phyloP scores from a whole-genome alignment of 768 basidiomycete genomes.

The Lactarius quietus region DNA sequence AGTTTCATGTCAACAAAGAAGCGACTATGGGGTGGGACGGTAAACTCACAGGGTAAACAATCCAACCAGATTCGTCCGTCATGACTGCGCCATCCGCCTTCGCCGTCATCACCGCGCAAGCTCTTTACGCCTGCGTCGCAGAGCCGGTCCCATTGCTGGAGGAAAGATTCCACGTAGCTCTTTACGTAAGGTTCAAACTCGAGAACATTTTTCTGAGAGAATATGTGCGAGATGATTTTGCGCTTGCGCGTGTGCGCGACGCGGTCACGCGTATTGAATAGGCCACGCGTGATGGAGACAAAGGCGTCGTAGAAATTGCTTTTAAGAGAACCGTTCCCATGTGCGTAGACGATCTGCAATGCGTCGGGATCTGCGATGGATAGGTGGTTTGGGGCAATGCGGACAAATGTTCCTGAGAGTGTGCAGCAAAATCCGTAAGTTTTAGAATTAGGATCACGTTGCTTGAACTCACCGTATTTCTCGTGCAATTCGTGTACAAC shows the following conservation, averaged over 20 bases:
- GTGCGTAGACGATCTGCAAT: constrained; percentile 41
- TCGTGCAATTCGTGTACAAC: constrained; percentile 40
- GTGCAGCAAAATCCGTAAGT: not conserved
- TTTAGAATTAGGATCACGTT: not conserved
- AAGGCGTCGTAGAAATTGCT: constrained; percentile 44
- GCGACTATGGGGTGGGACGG: not conserved
- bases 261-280: constrained; percentile 75
- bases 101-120: constrained; percentile 49
- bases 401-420: constrained; percentile 37
- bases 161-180: constrained; percentile 51
- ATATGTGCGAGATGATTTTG: constrained; percentile 86
- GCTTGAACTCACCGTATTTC: constrained; percentile 37
- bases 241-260: constrained; percentile 78
- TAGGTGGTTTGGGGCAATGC: constrained; percentile 45
- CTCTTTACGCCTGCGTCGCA: constrained; percentile 50
- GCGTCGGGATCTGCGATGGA: constrained; percentile 46
- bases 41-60: constrained; percentile 59
- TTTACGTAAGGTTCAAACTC: constrained; percentile 83
- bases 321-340: constrained; percentile 41
- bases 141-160: constrained; percentile 71
- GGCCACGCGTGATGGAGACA: constrained; percentile 46
- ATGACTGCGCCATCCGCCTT: constrained; percentile 54
- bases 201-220: constrained; percentile 78
- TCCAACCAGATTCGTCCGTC: constrained; percentile 71
- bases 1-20: constrained; percentile 12